Conservation (phyloP, 2,329 filamentous ascomycete species). For the Chrysoporthe cubensis region DNA sequence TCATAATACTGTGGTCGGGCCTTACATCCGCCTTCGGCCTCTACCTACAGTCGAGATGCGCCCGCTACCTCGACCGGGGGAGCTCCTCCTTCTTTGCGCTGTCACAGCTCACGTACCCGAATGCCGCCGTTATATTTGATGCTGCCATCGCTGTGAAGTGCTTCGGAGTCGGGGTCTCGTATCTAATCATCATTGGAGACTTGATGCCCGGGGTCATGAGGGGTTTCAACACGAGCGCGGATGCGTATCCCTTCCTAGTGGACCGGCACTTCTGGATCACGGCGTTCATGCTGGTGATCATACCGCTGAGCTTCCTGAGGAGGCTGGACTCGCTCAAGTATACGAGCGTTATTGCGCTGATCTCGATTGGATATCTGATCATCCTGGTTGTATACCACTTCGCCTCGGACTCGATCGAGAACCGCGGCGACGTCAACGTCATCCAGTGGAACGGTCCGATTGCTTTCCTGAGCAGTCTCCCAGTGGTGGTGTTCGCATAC, state of each 20-base stretch:
- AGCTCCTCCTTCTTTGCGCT: constrained; percentile 93
- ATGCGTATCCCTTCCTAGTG: constrained; percentile 72
- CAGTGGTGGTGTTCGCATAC: constrained; percentile 98
- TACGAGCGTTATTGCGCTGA: constrained; percentile 86
- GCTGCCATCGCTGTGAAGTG: constrained; percentile 96
- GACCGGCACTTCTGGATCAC: constrained; percentile 98
- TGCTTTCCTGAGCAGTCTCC: constrained; percentile 80
- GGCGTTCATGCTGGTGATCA: constrained; percentile 94
- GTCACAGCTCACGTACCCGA: constrained; percentile 95
- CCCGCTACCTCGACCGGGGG: constrained; percentile 88
- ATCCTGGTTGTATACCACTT: constrained; percentile 94
- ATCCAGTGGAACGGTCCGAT: constrained; percentile 80
- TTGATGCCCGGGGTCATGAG: constrained; percentile 93
- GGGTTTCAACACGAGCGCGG: constrained; percentile 72
- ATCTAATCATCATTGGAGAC: constrained; percentile 98
- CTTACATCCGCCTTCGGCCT: constrained; percentile 88
- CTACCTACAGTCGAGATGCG: constrained; percentile 92
- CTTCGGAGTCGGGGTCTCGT: constrained; percentile 95
- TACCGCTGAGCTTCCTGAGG: constrained; percentile 89
- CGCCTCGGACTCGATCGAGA: constrained; percentile 73
- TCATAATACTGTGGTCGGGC: constrained; percentile 91
- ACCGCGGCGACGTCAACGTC: constrained; percentile 73
- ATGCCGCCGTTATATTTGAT: constrained; percentile 93
- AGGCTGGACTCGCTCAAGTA: constrained; percentile 96
- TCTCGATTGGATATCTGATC: constrained; percentile 93